A percentile compares a stretch with the other conserved stretches of the same genome.
phyloP scores from a whole-genome alignment of 352 stramenopile genomes.

The Globisporangium okanoganense region DNA sequence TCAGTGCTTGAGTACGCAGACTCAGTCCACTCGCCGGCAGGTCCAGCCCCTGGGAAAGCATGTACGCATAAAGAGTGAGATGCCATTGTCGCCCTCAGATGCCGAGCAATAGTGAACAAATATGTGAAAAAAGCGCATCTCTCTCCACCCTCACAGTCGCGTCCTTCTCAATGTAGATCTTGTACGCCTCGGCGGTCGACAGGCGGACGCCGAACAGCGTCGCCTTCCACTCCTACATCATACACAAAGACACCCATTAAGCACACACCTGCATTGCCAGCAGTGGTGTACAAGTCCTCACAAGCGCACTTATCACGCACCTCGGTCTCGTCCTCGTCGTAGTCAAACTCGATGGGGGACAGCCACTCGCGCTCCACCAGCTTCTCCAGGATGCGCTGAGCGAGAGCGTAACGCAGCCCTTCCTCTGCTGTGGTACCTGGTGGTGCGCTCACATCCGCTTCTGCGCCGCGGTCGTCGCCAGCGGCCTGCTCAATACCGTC shows the following conservation, averaged over 20 bases:
- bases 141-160: slow-evolving; percentile 31
- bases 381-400: slow-evolving; percentile 40
- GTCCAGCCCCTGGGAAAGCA: background rate
- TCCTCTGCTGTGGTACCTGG: slow-evolving; percentile 13
- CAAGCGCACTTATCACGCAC: slow-evolving; percentile 14
- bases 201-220: slow-evolving; percentile 61
- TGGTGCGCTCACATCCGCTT: slow-evolving; percentile 14
- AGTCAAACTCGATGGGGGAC: slow-evolving; percentile 45
- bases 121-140: background rate
- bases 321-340: slow-evolving; percentile 39
- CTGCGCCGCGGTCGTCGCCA: slow-evolving; percentile 11
- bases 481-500: slow-evolving; percentile 21
- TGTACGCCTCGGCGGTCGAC: slow-evolving; percentile 66
- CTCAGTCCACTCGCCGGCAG: slow-evolving; percentile 10
- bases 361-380: slow-evolving; percentile 66
- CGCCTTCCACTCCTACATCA: slow-evolving; percentile 41
- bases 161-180: slow-evolving; percentile 85
- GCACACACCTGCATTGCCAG: background rate
- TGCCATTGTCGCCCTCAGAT: background rate
- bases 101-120: background rate
- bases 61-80: background rate
- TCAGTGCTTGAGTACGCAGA: slow-evolving; percentile 13
- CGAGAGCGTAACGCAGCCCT: slow-evolving; percentile 32
- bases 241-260: background rate
- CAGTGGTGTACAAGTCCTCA: background rate